Evolutionary conservation across 495 filamentous ascomycete genomes (phyloP).

Genomic region (Xylaria sp.): DNA sequence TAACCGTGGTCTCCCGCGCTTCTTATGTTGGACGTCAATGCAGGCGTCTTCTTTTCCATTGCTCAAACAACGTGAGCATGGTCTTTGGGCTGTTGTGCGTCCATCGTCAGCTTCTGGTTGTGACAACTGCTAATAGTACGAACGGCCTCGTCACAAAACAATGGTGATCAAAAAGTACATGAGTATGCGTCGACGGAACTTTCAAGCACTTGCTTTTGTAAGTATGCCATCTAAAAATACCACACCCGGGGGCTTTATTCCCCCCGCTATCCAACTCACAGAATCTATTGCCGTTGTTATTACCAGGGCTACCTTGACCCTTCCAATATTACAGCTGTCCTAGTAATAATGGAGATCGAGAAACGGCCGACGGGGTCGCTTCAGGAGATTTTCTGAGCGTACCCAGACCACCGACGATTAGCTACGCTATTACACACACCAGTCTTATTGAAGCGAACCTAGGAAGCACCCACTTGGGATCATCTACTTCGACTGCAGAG

Average conservation of each 20-base stretch:
- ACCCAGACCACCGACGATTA: constrained; percentile 3
- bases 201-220: constrained; percentile 26
- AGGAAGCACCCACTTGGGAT: background rate
- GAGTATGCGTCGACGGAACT: background rate
- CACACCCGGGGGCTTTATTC: background rate
- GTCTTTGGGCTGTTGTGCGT: constrained; percentile 61
- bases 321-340: background rate
- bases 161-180: background rate
- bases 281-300: background rate
- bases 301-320: background rate
- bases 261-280: background rate
- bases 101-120: constrained; percentile 20
- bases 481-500: background rate
- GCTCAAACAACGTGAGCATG: constrained; percentile 66
- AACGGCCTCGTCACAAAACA: background rate
- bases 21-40: constrained; percentile 95
- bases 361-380: background rate
- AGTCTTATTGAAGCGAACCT: background rate
- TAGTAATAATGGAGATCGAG: constrained; percentile 6
- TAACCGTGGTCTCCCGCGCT: constrained; percentile 87
- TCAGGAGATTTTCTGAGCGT: background rate
- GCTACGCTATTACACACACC: background rate
- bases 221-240: background rate
- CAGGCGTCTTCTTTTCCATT: constrained; percentile 82
- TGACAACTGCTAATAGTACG: background rate